Evolutionary conservation across 73 alveolate genomes (phyloP).

Genomic region (Durusdinium trenchii): DNA sequence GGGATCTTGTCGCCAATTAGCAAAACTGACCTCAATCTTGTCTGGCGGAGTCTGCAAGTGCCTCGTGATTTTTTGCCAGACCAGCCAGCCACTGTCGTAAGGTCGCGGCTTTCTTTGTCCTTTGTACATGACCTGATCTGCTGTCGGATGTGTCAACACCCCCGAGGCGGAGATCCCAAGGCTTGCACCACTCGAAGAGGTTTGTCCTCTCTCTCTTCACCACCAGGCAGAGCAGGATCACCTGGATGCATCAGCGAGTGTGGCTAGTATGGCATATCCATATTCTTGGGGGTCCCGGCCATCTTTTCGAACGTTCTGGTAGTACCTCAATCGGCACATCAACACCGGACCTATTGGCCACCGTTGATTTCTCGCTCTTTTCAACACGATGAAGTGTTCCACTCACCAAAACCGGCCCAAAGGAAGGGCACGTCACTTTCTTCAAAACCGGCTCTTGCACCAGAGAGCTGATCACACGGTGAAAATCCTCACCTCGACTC

Average conservation of each 20-base stretch:
- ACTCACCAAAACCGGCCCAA: background rate
- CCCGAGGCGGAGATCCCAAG: background rate
- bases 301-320: constrained; percentile 74
- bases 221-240: constrained; percentile 67
- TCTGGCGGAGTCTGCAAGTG: background rate
- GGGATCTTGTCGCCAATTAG: constrained; percentile 74
- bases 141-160: background rate
- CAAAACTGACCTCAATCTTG: constrained; percentile 31
- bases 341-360: too few species aligned
- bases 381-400: background rate
- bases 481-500: constrained; percentile 44
- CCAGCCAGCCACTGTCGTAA: background rate
- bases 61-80: background rate
- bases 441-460: constrained; percentile 32
- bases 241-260: background rate
- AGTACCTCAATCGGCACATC: constrained; percentile 84
- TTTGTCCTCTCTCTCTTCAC: background rate
- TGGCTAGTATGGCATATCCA: background rate
- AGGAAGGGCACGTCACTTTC: constrained; percentile 30
- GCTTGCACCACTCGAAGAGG: background rate
- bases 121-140: constrained; percentile 73
- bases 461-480: constrained; percentile 18
- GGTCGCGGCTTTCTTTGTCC: constrained; percentile 64
- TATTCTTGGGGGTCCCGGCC: background rate
- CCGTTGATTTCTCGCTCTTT: background rate